A percentile compares a stretch with the other conserved stretches of the same genome.
These are phyloP conservation scores for Potentilla sterilis DNA, from an alignment of 306 rosid species.

Conservation along the genomic window DNA sequence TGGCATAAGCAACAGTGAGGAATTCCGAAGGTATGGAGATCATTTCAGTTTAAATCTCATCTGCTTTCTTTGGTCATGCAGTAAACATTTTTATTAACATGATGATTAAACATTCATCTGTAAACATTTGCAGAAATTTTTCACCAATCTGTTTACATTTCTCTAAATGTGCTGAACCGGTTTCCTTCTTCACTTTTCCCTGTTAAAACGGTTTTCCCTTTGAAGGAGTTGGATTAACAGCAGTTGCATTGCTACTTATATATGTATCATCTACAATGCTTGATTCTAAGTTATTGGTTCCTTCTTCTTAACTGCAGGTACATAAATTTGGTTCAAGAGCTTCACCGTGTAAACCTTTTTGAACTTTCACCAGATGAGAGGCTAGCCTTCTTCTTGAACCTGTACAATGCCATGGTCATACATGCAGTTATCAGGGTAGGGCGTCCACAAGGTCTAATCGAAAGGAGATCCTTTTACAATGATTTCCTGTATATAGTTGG, in stretches of 20 bases:
- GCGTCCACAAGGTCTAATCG: slow-evolving; percentile 64
- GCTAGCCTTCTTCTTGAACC: slow-evolving; percentile 82
- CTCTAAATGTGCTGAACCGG: too few species aligned
- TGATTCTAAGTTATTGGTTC: slow-evolving; percentile 4
- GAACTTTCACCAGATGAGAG: slow-evolving; percentile 63
- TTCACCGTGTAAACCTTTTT: slow-evolving; percentile 69
- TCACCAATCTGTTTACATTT: neutral
- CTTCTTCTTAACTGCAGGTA: slow-evolving; percentile 48
- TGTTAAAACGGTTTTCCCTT: too few species aligned
- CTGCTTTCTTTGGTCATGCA: too few species aligned
- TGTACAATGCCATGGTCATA: slow-evolving; percentile 93
- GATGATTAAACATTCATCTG: neutral
- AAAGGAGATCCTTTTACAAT: slow-evolving; percentile 73
- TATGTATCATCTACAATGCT: neutral
- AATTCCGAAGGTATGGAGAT: slow-evolving; percentile 72
- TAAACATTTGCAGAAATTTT: neutral
- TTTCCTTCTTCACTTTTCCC: too few species aligned
- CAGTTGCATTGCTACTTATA: neutral
- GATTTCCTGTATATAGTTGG: slow-evolving; percentile 80
- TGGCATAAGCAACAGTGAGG: slow-evolving; percentile 82
- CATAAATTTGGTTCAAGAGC: slow-evolving; percentile 62
- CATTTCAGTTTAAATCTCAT: neutral
- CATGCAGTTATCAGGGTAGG: slow-evolving; percentile 75
- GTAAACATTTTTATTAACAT: neutral
- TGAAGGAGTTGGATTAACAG: neutral